Percentiles rank a stretch among this genome's conserved stretches.
These are phyloP conservation scores for Calocera cornea DNA, from an alignment of 768 basidiomycete species.

Conservation along the genomic window DNA sequence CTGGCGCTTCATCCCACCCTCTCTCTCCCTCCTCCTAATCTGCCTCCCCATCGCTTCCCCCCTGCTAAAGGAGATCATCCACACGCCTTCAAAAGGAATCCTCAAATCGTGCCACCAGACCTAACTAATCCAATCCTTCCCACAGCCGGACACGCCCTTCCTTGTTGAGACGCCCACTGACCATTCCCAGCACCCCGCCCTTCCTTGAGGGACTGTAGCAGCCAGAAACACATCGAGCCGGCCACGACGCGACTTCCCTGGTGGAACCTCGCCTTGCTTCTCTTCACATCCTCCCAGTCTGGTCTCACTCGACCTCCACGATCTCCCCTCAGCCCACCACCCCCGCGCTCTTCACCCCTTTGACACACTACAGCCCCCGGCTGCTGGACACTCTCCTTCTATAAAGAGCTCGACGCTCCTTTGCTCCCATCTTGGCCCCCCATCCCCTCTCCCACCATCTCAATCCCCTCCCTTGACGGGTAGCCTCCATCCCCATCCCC, in stretches of 20 bases:
- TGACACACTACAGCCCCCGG: background rate
- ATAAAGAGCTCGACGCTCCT: background rate
- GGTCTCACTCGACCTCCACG: background rate
- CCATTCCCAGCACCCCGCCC: background rate
- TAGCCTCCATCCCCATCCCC: background rate
- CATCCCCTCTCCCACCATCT: background rate
- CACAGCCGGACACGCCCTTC: background rate
- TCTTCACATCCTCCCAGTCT: background rate
- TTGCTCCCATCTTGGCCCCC: background rate
- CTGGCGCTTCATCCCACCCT: background rate
- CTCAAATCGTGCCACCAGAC: background rate
- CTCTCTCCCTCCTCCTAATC: background rate
- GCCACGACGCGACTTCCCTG: background rate
- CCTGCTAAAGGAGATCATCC: background rate
- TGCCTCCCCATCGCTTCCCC: background rate
- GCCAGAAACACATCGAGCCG: background rate
- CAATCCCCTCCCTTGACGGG: constrained; percentile 1
- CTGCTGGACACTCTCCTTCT: background rate
- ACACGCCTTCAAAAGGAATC: background rate
- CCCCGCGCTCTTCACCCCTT: background rate
- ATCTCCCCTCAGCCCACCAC: background rate
- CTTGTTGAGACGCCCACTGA: background rate
- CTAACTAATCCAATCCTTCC: background rate
- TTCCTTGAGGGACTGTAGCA: background rate
- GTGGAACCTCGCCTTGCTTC: background rate